phyloP scores from a whole-genome alignment of 352 stramenopile species.

The Poterioochromonas sp. region DNA sequence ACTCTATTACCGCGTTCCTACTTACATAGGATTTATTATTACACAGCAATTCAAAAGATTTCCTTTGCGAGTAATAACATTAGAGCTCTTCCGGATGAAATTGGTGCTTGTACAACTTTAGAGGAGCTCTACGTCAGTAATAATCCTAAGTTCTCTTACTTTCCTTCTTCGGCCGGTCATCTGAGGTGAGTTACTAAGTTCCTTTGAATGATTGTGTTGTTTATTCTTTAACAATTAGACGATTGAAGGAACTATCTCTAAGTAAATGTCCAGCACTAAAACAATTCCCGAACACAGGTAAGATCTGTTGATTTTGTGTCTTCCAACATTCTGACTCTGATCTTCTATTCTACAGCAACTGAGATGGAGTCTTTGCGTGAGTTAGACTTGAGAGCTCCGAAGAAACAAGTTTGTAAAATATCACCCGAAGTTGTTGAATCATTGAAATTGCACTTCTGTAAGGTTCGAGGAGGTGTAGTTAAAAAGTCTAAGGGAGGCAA shows the following conservation, averaged over 20 bases:
- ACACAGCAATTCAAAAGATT: background rate
- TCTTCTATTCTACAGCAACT: slow-evolving; percentile 33
- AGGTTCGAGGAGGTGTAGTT: slow-evolving; percentile 42
- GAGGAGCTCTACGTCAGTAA: slow-evolving; percentile 44
- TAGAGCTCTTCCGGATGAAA: slow-evolving; percentile 38
- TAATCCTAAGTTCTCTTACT: slow-evolving; percentile 40
- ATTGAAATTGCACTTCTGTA: slow-evolving; percentile 40
- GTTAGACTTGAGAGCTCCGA: slow-evolving; percentile 41
- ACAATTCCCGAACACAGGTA: slow-evolving; percentile 1
- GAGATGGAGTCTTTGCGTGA: slow-evolving; percentile 39
- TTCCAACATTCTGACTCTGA: no score
- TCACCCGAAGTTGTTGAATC: slow-evolving; percentile 41
- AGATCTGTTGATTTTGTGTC: background rate
- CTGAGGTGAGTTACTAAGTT: background rate
- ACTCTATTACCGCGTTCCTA: background rate
- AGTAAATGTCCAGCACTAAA: slow-evolving; percentile 27
- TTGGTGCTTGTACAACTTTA: slow-evolving; percentile 40
- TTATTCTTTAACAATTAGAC: slow-evolving; percentile 31
- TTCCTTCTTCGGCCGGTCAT: slow-evolving; percentile 6
- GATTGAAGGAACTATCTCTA: slow-evolving; percentile 27
- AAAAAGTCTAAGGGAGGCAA: slow-evolving; percentile 42
- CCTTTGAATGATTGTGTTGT: background rate
- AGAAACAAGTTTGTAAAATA: slow-evolving; percentile 48
- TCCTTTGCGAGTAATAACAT: slow-evolving; percentile 14
- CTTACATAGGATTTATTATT: background rate